Percentiles rank a stretch among this genome's conserved stretches.
phyloP scores from a whole-genome alignment of 768 basidiomycete species.

The Auricularia cornea region DNA sequence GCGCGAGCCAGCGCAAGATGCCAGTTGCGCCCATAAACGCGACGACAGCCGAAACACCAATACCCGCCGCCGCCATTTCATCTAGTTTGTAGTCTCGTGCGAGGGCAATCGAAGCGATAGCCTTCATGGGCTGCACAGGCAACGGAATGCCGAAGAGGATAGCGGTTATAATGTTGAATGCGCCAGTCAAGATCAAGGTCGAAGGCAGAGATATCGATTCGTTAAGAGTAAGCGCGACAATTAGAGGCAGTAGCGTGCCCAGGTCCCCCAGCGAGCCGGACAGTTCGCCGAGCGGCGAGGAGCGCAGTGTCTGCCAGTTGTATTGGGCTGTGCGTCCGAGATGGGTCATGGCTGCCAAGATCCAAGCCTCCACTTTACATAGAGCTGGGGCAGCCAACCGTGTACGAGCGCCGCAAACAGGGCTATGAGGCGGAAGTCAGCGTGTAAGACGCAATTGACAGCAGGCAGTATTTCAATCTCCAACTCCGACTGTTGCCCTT shows the following conservation, averaged over 20 bases:
- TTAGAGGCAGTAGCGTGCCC: not conserved
- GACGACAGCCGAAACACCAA: not conserved
- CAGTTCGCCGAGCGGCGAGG: not conserved
- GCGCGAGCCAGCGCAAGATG: not conserved
- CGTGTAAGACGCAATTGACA: too few relatives aligned
- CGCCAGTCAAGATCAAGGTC: not conserved
- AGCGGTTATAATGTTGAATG: not conserved
- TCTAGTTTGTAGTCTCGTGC: not conserved
- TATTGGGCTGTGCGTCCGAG: too few relatives aligned
- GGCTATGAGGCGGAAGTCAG: too few relatives aligned
- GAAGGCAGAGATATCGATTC: not conserved
- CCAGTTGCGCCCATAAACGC: not conserved
- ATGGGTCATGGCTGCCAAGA: too few relatives aligned
- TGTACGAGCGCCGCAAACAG: too few relatives aligned
- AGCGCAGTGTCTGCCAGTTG: not conserved
- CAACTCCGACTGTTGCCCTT: too few relatives aligned
- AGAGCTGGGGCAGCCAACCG: too few relatives aligned
- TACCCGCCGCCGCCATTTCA: not conserved
- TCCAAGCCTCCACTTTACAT: too few relatives aligned
- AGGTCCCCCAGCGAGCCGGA: not conserved
- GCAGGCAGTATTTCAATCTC: too few relatives aligned
- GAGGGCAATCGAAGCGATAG: not conserved
- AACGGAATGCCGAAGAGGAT: not conserved
- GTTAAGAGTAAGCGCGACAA: not conserved
- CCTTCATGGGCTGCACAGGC: conserved; percentile 1